Evolutionary conservation across 2,329 filamentous ascomycete species (phyloP).

Genomic region (Diaporthe humulicola): DNA sequence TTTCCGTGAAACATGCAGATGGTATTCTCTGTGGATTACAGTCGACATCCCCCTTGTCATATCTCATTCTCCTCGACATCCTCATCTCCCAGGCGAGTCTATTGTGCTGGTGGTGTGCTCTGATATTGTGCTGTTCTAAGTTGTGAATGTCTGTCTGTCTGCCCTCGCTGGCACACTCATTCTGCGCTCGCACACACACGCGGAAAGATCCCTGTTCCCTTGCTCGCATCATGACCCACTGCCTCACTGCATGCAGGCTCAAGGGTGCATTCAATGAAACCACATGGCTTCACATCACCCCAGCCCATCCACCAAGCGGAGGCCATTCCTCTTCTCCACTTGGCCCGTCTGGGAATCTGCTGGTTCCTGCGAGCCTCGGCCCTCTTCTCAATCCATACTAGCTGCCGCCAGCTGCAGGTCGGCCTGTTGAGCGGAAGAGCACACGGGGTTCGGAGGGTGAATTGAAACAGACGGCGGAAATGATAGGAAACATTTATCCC

Average conservation of each 20-base stretch:
- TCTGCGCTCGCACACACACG: background rate
- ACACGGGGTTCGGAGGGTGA: background rate
- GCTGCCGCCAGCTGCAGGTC: constrained; percentile 23
- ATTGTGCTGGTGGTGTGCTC: background rate
- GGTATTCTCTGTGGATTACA: background rate
- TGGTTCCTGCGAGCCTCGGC: constrained; percentile 27
- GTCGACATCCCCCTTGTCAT: background rate
- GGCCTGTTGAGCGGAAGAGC: constrained; percentile 11
- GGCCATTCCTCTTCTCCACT: constrained; percentile 21
- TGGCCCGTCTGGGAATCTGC: constrained; percentile 23
- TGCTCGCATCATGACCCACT: constrained; percentile 12
- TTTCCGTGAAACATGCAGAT: constrained; percentile 27
- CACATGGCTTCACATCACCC: constrained; percentile 18
- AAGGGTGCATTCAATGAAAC: constrained; percentile 30
- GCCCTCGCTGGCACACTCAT: background rate
- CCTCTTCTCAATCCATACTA: constrained; percentile 24
- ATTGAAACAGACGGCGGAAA: constrained; percentile 9
- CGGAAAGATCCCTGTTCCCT: constrained; percentile 1
- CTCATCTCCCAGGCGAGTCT: background rate
- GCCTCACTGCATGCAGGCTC: constrained; percentile 13
- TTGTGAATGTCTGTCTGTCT: background rate
- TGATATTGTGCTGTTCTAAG: too few species aligned
- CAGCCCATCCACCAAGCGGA: constrained; percentile 22
- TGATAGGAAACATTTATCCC: constrained; percentile 1
- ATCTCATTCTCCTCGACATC: background rate